phyloP scores from a whole-genome alignment of 2,329 filamentous ascomycete genomes.

The Epichloe festucae region DNA sequence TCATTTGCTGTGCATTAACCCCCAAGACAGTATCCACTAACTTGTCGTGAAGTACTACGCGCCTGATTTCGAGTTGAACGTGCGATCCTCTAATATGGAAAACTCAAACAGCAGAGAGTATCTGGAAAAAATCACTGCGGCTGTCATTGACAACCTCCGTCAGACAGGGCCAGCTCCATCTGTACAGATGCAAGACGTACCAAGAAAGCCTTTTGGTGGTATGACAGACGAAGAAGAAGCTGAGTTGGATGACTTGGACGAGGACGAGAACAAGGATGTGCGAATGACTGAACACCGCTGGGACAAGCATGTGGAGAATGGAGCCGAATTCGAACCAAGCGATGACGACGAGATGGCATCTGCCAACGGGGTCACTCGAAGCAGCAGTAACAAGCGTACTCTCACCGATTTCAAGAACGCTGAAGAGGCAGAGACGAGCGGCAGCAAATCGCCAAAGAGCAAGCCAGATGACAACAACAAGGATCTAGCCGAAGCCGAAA shows the following conservation, averaged over 20 bases:
- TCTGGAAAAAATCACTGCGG: conserved; percentile 66
- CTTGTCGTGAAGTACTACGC: conserved; percentile 64
- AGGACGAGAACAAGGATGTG: conserved; percentile 74
- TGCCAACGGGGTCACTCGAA: conserved; percentile 55
- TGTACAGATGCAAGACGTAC: conserved; percentile 76
- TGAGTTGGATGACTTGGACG: conserved; percentile 57
- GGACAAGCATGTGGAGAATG: conserved; percentile 64
- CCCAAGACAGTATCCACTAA: conserved; percentile 9
- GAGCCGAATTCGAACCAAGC: conserved; percentile 75
- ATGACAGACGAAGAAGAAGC: conserved; percentile 56
- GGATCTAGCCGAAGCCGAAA: conserved; percentile 17
- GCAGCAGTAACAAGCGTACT: conserved; percentile 34
- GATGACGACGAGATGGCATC: conserved; percentile 74
- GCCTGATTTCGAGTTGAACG: conserved; percentile 81
- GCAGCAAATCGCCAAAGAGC: conserved; percentile 23
- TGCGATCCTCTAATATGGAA: conserved; percentile 76
- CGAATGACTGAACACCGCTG: conserved; percentile 71
- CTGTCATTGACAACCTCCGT: conserved; percentile 73
- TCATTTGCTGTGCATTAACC: background rate
- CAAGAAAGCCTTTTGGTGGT: conserved; percentile 46
- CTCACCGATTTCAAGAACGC: conserved; percentile 39
- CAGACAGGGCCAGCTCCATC: conserved; percentile 80
- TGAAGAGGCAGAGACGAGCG: conserved; percentile 26
- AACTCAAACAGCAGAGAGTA: conserved; percentile 81
- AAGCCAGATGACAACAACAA: conserved; percentile 18